Percentiles rank a stretch among this genome's conserved stretches.
Conservation (phyloP, 345 rosid genomes). For the Syzygium jambos region DNA sequence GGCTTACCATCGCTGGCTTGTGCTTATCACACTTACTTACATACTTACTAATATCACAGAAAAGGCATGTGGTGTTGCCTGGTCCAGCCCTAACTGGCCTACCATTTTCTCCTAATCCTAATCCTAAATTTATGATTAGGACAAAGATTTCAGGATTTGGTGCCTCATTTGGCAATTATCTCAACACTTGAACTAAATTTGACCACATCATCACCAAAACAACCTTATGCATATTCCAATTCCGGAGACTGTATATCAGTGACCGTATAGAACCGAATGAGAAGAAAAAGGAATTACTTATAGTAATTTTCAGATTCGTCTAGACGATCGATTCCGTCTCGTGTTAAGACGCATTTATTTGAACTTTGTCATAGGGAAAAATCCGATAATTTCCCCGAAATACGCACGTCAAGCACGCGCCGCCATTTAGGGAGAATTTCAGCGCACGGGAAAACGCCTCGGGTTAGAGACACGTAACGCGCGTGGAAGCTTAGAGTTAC, state of each 20-base stretch:
- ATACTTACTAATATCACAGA: background rate
- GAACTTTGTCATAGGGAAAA: background rate
- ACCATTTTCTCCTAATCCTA: background rate
- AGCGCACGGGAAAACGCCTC: background rate
- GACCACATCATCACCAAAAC: background rate
- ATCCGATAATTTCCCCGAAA: background rate
- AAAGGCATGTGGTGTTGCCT: background rate
- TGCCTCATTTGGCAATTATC: background rate
- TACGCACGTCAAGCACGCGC: accelerated
- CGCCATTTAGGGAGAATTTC: background rate
- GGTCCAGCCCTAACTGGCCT: background rate
- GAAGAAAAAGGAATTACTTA: background rate
- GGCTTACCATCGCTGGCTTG: background rate
- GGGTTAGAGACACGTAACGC: background rate
- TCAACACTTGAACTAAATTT: background rate
- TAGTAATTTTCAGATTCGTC: background rate
- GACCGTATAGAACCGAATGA: background rate
- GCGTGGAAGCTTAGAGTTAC: background rate
- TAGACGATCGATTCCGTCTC: accelerated
- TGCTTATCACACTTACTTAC: background rate
- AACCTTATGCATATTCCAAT: background rate
- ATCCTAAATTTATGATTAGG: background rate
- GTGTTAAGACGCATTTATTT: background rate
- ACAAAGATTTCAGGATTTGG: background rate
- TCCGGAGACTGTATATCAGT: background rate